Conservation (phyloP, 1,139 yeast genomes). For the Keqinozyma sinolaborantium region DNA sequence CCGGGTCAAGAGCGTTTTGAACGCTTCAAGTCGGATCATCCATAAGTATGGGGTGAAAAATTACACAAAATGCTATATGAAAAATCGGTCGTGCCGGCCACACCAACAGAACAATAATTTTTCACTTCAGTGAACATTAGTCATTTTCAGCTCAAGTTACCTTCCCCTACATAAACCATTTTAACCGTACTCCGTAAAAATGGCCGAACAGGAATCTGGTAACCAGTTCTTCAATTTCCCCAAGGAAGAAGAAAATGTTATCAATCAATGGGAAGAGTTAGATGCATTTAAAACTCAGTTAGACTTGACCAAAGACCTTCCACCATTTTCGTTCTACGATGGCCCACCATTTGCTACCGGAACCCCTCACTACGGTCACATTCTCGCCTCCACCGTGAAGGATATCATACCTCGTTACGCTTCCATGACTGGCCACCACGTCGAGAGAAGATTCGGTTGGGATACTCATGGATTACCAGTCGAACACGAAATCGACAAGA, state of each 20-base stretch:
- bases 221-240: constrained; percentile 62
- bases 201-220: constrained; percentile 29
- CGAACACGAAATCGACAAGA: constrained; percentile 98
- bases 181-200: constrained; percentile 6
- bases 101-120: too few relatives aligned
- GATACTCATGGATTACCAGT: constrained; percentile 99
- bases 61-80: neutral
- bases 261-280: constrained; percentile 79
- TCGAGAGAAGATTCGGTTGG: constrained; percentile 98
- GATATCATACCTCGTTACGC: constrained; percentile 98
- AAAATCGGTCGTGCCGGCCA: neutral
- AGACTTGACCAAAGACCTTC: constrained; percentile 79
- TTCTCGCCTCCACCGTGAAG: constrained; percentile 92
- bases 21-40: constrained; percentile 10
- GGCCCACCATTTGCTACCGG: constrained; percentile 99
- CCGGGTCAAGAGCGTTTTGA: constrained; percentile 10
- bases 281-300: constrained; percentile 90
- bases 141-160: constrained; percentile 1
- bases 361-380: constrained; percentile 98
- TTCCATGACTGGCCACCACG: constrained; percentile 94
- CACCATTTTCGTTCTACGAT: constrained; percentile 90
- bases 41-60: constrained; percentile 1
- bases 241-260: constrained; percentile 79
- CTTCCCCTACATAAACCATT: too few relatives aligned
- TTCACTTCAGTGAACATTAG: too few relatives aligned